These are phyloP conservation scores for Boletus rubescentipes DNA, from an alignment of 768 basidiomycete species.

Conservation along the genomic window DNA sequence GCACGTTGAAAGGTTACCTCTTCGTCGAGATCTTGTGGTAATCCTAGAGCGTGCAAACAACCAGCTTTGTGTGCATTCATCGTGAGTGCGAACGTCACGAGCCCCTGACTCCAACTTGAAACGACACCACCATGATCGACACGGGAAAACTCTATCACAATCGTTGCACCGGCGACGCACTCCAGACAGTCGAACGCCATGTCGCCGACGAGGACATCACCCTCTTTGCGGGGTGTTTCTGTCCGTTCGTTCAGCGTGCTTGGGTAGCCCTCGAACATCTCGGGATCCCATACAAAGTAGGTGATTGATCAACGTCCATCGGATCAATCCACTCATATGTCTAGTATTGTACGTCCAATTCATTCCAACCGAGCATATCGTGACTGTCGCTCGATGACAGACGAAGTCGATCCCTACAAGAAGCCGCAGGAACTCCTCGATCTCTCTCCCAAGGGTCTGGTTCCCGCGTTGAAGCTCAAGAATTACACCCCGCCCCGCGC, in stretches of 20 bases:
- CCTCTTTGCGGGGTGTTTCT: constrained; percentile 73
- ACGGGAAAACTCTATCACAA: constrained; percentile 41
- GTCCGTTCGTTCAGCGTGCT: constrained; percentile 80
- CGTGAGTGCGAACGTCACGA: neutral
- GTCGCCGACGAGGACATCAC: constrained; percentile 50
- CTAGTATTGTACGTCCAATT: constrained; percentile 40
- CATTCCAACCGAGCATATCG: neutral
- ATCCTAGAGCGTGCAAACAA: constrained; percentile 18
- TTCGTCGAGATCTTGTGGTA: constrained; percentile 24
- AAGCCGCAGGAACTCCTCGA: constrained; percentile 80
- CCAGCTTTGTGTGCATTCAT: constrained; percentile 8
- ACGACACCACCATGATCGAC: constrained; percentile 34
- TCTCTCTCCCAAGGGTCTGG: constrained; percentile 78
- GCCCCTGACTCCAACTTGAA: neutral
- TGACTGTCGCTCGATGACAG: constrained; percentile 33
- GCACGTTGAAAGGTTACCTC: constrained; percentile 15
- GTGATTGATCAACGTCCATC: neutral
- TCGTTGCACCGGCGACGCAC: constrained; percentile 48
- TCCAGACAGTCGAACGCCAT: constrained; percentile 56
- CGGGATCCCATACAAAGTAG: constrained; percentile 68
- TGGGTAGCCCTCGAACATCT: constrained; percentile 77
- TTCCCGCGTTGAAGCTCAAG: constrained; percentile 65
- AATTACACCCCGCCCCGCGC: constrained; percentile 54
- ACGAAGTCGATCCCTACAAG: constrained; percentile 81
- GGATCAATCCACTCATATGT: neutral